Evolutionary conservation across 257 asterid genomes (phyloP).

Genomic region (Penstemon barbatus): DNA sequence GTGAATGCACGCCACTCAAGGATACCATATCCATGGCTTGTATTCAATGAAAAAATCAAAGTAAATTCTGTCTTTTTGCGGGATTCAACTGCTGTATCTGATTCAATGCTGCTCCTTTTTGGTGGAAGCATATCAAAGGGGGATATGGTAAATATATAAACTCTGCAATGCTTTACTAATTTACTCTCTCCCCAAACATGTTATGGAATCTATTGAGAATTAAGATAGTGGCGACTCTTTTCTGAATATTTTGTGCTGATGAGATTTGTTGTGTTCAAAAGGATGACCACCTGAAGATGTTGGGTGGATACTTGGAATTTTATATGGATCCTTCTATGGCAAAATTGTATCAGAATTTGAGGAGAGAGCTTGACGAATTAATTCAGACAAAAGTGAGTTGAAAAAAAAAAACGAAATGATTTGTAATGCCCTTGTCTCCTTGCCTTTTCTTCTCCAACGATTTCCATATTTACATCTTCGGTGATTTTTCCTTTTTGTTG

Average conservation of each 20-base stretch:
- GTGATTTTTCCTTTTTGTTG: conserved; percentile 19
- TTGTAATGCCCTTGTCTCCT: conserved; percentile 5
- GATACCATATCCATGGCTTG: conserved; percentile 93
- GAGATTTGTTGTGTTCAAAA: conserved; percentile 36
- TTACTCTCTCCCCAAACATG: not conserved
- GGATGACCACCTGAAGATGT: conserved; percentile 90
- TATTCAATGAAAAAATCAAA: conserved; percentile 89
- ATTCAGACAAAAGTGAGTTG: conserved; percentile 73
- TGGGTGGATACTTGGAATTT: conserved; percentile 89
- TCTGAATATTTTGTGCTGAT: conserved; percentile 22
- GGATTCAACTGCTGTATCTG: conserved; percentile 90
- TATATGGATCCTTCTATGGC: conserved; percentile 71
- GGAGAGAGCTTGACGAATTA: conserved; percentile 73
- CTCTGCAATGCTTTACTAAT: conserved; percentile 12
- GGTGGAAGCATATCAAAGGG: conserved; percentile 83
- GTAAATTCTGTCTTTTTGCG: conserved; percentile 87
- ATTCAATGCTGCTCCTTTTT: conserved; percentile 81
- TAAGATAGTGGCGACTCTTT: conserved; percentile 1
- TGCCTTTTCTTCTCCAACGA: not conserved
- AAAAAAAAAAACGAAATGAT: conserved; percentile 22
- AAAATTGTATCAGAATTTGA: conserved; percentile 65
- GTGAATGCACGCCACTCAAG: conserved; percentile 69
- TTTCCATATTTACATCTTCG: not conserved
- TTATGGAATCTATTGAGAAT: not conserved
- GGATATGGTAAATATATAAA: conserved; percentile 47